Conservation (phyloP, 2,329 filamentous ascomycete genomes). For the Trichoderma brevicompactum region DNA sequence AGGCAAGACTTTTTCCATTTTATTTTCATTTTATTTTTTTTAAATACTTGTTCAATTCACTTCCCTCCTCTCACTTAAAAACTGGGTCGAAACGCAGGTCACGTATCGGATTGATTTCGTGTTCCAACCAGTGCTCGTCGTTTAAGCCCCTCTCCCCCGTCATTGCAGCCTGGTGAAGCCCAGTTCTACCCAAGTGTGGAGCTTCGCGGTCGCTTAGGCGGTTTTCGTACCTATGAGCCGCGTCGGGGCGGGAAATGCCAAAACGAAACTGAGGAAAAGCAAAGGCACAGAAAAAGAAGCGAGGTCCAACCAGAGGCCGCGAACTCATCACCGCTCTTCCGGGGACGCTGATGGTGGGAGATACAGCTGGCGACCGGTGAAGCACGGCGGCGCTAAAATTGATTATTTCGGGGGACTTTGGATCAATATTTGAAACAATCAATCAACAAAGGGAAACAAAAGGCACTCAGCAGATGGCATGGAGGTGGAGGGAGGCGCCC, state of each 20-base stretch:
- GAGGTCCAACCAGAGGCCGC: background rate
- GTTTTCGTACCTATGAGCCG: conserved; percentile 17
- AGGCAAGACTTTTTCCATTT: background rate
- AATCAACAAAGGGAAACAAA: background rate
- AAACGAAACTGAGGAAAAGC: background rate
- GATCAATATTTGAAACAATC: background rate
- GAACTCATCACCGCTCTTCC: background rate
- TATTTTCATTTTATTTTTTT: background rate
- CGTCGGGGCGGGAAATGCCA: conserved; percentile 1
- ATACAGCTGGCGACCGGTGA: conserved; percentile 6
- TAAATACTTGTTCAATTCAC: background rate
- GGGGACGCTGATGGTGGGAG: background rate
- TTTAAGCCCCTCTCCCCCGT: conserved; percentile 23
- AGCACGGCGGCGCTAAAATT: conserved; percentile 6
- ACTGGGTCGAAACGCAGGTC: conserved; percentile 17
- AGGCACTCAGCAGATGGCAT: background rate
- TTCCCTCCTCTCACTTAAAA: conserved; percentile 8
- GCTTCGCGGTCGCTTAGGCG: conserved; percentile 24
- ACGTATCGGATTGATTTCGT: conserved; percentile 22
- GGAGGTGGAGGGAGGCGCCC: background rate
- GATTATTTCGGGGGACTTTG: background rate
- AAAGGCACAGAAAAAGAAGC: background rate
- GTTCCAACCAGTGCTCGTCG: conserved; percentile 23
- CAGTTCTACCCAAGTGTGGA: conserved; percentile 30
- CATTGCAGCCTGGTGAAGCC: conserved; percentile 27